phyloP scores from a whole-genome alignment of 495 filamentous ascomycete species.

The Trichocladium uniseriatum region DNA sequence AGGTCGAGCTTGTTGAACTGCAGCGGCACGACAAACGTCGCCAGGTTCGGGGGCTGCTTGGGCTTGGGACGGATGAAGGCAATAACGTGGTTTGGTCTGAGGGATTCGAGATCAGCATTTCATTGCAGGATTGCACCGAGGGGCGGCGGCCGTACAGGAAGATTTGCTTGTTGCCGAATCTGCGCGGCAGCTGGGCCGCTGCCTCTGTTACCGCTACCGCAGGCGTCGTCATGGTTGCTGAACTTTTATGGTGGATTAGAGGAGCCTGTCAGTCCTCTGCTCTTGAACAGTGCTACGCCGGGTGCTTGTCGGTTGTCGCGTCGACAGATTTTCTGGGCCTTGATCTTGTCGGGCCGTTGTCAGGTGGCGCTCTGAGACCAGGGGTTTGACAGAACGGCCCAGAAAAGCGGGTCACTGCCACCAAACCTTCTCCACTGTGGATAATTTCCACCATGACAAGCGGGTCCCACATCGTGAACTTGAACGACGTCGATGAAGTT shows the following conservation, averaged over 20 bases:
- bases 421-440: neutral
- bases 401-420: too few species aligned
- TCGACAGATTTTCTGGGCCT: conserved; percentile 6
- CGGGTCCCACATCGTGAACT: too few species aligned
- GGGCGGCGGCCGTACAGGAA: conserved; percentile 47
- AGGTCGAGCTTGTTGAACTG: conserved; percentile 86
- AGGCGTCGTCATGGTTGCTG: conserved; percentile 11
- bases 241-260: neutral
- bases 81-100: conserved; percentile 69
- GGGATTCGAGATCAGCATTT: neutral
- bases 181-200: conserved; percentile 19
- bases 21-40: conserved; percentile 76
- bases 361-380: conserved; percentile 1
- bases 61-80: conserved; percentile 60
- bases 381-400: neutral
- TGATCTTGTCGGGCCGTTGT: conserved; percentile 4
- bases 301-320: neutral
- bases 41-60: conserved; percentile 63
- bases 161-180: conserved; percentile 50
- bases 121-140: neutral
- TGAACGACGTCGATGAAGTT: too few species aligned
- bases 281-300: neutral
- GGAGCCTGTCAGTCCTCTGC: neutral
- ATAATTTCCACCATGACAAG: neutral
- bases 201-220: conserved; percentile 12